Base-by-base conservation (phyloP, 352 stramenopile genomes). In the Pelagophyceae sp. region DNA sequence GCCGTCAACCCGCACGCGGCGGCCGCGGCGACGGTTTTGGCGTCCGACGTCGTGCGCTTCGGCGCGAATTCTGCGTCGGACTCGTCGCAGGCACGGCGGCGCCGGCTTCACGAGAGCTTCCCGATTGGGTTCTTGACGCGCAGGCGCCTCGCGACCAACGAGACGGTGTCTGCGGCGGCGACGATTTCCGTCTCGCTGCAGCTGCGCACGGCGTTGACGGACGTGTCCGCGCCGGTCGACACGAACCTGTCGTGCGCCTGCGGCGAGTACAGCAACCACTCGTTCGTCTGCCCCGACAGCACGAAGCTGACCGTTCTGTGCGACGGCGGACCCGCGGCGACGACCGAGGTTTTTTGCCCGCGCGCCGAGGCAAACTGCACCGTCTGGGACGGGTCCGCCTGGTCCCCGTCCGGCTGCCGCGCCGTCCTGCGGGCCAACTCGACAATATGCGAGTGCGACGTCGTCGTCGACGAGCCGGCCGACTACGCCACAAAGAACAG, bases 231-330 rank as follows among this genome's bases (percentile, higher is more conserved):
- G 54, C 54, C 54, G 15, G 6, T 63, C 31, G 6, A 29, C 54
- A 63, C 20, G 61, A 71, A 71, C 61, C 6, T 71, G 61, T 32
- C 61, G 19, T 71, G 61, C 61, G 19, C 6, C 61, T 71, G 61
- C 61, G 61, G 33, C 61, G 6, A 29, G 1, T 3, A 29, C 61
- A 31, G 29, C 3, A 71, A 71, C 61, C n/a, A 27, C 6, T 29
- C 31, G 6, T 71, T 32, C 61, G 61, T 11, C 3, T 71, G 61
- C 61, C 61, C 61, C 61, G 17, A 2, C 61, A n/a, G 31, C 29
- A 38, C 17, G 3, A 31, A 40, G 3, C 2, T 71, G 19, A 38
- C 61, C n/a, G n/a, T 15, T 5, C 1, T 17, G 3, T 71, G 61
- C 61, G 15, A 37, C 31, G 61, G 61, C 61, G 45, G 45, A 54